Base-by-base conservation (phyloP, 192 early-diverging fungal genomes). In the Chytriomyces sp. region DNA sequence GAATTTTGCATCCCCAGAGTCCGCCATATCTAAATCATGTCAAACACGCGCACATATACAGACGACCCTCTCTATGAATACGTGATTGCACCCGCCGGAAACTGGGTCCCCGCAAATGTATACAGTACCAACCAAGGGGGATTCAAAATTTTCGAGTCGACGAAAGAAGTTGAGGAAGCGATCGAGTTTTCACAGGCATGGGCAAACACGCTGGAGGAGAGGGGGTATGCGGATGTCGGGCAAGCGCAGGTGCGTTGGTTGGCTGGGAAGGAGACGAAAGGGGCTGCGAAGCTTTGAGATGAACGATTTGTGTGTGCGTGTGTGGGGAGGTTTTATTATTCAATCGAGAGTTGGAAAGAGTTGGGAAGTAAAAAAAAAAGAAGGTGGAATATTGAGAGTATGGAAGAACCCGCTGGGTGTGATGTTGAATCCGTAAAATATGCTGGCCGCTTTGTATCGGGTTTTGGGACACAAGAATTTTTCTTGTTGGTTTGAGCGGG, bases 31-130 rank as follows among this genome's bases (percentile, higher is more conserved):
- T 5, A 57, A 13, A 1, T 13, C 3, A 57, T 20, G 20, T 20
- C 53, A 13, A 57, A 20, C 53, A 57, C 13, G 5, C 13, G 16
- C 53, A 57, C 13, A 3, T 5, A 13, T 5, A n/a, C 53, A 57
- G 53, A 73, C 44, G 71, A 73, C 28, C 71, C 71, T 16, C 61
- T 73, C 43, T 73, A 73, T 26, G 71, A 73, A 73, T 73, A 44
- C 61, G 45, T 68, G 1, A 13, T 46, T 60, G 18, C 44, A 8
- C 43, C 20, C 3, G 20, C 46, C 5, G 45, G 68, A 23, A 44
- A 60, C 11, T 73, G 71, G 71, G 45, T 62, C 5, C 71, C 71
- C 3, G 53, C 5, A 8, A 73, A 73, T 26, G 8, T 35, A 24
- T 73, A 73, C 60, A 11, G 16, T 35, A 63, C 71, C 16, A 26